Evolutionary conservation across 345 rosid species (phyloP), one percentile per base, ranked within the genome.

Genomic region (Corymbia maculata): DNA sequence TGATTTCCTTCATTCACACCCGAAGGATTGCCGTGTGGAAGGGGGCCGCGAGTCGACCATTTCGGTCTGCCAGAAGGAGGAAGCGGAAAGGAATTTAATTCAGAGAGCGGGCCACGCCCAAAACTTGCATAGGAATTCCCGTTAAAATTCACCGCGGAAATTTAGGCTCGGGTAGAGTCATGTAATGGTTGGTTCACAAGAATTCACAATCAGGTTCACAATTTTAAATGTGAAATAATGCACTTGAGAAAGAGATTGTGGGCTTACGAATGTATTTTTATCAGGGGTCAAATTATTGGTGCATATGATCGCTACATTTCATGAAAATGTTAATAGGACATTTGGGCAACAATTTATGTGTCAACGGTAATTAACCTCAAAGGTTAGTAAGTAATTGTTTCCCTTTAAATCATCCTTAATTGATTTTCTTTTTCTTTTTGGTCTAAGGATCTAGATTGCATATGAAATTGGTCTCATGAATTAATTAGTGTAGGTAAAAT

Each of bases 391-490:
- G 66, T 57, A 9, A 10, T 3, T 24, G 0, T 57, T 10, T 57
- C n/a, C 1, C 66, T 24, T 57, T 57, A 57, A 9, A 9, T 24
- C n/a, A 57, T 57, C 13, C 28, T 8, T 3, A 61, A 6, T 64
- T 6, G n/a, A n/a, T n/a, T n/a, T n/a, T n/a, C n/a, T 6, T 6
- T 28, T 64, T 64, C 17, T 28, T n/a, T 64, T 64, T 64, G n/a
- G 3, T 3, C 2, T n/a, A 64, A n/a, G 13, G 36, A 28, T 61
- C 12, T 4, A 28, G 7, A 26, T 1, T 28, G 5, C 7, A 24
- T 0, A 24, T 0, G n/a, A 59, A 0, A 13, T 0, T 0, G 7
- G 5, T 64, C 1, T 26, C 3, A 13, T 28, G 30, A 61, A 5
- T 28, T 28, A 10, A 59, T 59, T 0, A 59, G 15, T 12, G 30